Evolutionary conservation across 2,329 filamentous ascomycete genomes (phyloP).

Genomic region (Neonectria hederae): DNA sequence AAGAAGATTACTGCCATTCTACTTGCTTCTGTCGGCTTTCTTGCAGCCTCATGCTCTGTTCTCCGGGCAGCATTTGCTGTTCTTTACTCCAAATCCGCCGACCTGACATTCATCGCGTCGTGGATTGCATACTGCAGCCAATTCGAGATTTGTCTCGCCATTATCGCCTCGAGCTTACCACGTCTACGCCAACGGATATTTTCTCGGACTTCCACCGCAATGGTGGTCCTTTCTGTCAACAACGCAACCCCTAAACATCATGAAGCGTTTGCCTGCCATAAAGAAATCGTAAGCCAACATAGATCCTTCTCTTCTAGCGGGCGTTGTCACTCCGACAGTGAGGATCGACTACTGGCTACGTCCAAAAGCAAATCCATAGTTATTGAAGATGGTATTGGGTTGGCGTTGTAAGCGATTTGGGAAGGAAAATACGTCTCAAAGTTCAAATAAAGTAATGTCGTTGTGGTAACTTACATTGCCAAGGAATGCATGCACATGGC

Average conservation of each 20-base stretch:
- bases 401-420: neutral
- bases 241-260: neutral
- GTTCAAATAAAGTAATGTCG: neutral
- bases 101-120: neutral
- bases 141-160: neutral
- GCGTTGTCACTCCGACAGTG: neutral
- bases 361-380: neutral
- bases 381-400: neutral
- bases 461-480: neutral
- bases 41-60: neutral
- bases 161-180: neutral
- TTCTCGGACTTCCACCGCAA: neutral
- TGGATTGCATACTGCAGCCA: constrained; percentile 6
- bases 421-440: neutral
- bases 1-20: neutral
- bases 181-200: neutral
- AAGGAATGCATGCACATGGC: no score
- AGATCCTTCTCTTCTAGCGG: neutral
- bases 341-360: neutral
- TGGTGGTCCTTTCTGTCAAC: neutral
- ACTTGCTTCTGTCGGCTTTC: neutral
- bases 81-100: neutral
- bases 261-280: neutral
- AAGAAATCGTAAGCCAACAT: neutral
- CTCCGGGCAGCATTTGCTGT: neutral